Evolutionary conservation across 2,329 filamentous ascomycete species (phyloP).

Genomic region (Beauveria sp.): DNA sequence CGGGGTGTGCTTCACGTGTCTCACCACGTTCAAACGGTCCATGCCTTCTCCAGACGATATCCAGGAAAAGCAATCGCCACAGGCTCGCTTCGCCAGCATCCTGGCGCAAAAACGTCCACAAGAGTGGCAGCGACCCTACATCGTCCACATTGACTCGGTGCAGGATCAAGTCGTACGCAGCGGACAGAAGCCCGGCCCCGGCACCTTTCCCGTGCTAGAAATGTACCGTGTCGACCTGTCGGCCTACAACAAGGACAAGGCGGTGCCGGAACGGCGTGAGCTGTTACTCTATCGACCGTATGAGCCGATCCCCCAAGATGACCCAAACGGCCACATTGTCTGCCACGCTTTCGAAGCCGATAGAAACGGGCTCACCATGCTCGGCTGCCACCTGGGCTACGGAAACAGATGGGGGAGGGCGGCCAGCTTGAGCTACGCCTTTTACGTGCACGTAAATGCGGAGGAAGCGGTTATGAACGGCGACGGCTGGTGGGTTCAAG

Average conservation of each 20-base stretch:
- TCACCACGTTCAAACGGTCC: slow-evolving; percentile 44
- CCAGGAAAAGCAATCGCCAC: slow-evolving; percentile 32
- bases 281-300: slow-evolving; percentile 42
- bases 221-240: slow-evolving; percentile 49
- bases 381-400: slow-evolving; percentile 40
- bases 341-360: slow-evolving; percentile 46
- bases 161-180: slow-evolving; percentile 27
- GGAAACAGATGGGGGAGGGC: slow-evolving; percentile 33
- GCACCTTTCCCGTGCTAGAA: slow-evolving; percentile 41
- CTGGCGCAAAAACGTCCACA: slow-evolving; percentile 28
- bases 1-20: slow-evolving; percentile 40
- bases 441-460: slow-evolving; percentile 44
- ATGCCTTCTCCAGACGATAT: slow-evolving; percentile 27
- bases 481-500: slow-evolving; percentile 47
- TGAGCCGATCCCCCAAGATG: slow-evolving; percentile 31
- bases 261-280: slow-evolving; percentile 38
- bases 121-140: slow-evolving; percentile 38
- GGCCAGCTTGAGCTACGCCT: slow-evolving; percentile 42
- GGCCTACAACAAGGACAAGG: slow-evolving; percentile 33
- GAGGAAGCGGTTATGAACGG: slow-evolving; percentile 40
- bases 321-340: slow-evolving; percentile 38
- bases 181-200: slow-evolving; percentile 23
- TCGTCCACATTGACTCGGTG: slow-evolving; percentile 36
- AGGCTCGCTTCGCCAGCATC: slow-evolving; percentile 35
- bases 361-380: slow-evolving; percentile 46